phyloP scores from a whole-genome alignment of 768 basidiomycete genomes.

The Kwoniella newhampshirensis region DNA sequence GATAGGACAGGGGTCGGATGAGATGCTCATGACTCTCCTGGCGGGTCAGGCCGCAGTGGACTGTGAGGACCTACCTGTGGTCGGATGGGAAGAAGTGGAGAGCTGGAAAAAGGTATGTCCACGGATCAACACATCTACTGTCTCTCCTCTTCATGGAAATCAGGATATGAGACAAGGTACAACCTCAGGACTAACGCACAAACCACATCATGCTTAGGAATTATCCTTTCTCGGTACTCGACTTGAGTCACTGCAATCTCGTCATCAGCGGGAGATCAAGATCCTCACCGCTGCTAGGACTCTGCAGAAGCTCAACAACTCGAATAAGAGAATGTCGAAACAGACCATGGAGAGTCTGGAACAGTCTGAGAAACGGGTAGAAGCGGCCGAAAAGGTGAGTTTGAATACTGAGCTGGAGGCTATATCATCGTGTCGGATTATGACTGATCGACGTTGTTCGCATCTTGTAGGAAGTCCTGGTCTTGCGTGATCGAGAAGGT shows the following conservation, averaged over 20 bases:
- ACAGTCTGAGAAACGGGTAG: constrained; percentile 52
- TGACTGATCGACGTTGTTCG: constrained; percentile 1
- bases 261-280: constrained; percentile 54
- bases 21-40: constrained; percentile 81
- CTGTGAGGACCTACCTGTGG: constrained; percentile 73
- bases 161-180: neutral
- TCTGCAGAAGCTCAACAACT: constrained; percentile 51
- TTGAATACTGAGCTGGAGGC: neutral
- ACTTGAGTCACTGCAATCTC: constrained; percentile 39
- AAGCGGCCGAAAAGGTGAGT: constrained; percentile 52
- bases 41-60: constrained; percentile 95
- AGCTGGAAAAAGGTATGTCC: constrained; percentile 66
- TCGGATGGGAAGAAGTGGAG: constrained; percentile 71
- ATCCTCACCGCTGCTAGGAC: constrained; percentile 54
- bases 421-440: neutral
- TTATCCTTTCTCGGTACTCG: constrained; percentile 46
- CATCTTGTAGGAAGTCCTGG: constrained; percentile 46
- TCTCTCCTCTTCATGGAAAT: neutral
- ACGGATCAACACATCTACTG: no score
- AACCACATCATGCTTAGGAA: constrained; percentile 33
- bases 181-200: neutral
- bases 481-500: constrained; percentile 48
- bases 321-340: constrained; percentile 53
- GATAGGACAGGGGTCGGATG: constrained; percentile 58
- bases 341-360: constrained; percentile 53